These are phyloP conservation scores for grape (Vitis vinifera) DNA, from an alignment of 164 flowering plant species.

Conservation along the genomic window ASM3070453v1 NC_081806.1:8459501-8460000, in stretches of 20 bases:
- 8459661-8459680: background rate
- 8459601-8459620: background rate
- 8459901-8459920: background rate
- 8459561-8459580: conserved; percentile 64
- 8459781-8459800: conserved; percentile 19
- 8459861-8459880: conserved; percentile 52
- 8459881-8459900: background rate
- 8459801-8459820: conserved; percentile 64
- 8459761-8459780: conserved; percentile 56
- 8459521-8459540: conserved; percentile 61
- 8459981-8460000: no score
- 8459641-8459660: no score
- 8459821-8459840: conserved; percentile 74
- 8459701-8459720: background rate
- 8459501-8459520: conserved; percentile 87
- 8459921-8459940: no score
- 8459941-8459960: no score
- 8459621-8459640: no score
- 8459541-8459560: conserved; percentile 82
- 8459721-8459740: background rate
- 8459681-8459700: background rate
- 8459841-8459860: conserved; percentile 85
- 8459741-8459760: conserved; percentile 77
- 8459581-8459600: background rate
- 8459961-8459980: background rate